A percentile compares a stretch with the other conserved stretches of the same genome.
phyloP scores from a whole-genome alignment of 768 basidiomycete genomes.

The Pholiota conissans region DNA sequence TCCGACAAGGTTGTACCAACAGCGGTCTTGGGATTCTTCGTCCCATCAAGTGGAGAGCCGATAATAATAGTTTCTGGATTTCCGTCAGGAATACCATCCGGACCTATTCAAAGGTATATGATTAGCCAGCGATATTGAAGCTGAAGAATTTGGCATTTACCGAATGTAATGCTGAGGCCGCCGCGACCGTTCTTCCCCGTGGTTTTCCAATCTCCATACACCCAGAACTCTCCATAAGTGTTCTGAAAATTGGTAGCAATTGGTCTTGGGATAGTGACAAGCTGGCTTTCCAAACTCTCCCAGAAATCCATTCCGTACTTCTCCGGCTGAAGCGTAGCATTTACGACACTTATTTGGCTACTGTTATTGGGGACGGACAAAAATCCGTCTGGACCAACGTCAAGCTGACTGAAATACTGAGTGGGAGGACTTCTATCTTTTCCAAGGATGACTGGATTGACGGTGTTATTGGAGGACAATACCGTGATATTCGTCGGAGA shows the following conservation, averaged over 20 bases:
- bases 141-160: slow-evolving; percentile 24
- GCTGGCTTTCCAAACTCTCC: slow-evolving; percentile 59
- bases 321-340: slow-evolving; percentile 49
- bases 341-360: slow-evolving; percentile 41
- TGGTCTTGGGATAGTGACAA: slow-evolving; percentile 53
- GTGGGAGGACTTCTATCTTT: slow-evolving; percentile 54
- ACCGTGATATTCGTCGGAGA: slow-evolving; percentile 43
- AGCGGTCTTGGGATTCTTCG: slow-evolving; percentile 46
- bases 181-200: slow-evolving; percentile 57
- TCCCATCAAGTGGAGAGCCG: slow-evolving; percentile 53
- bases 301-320: slow-evolving; percentile 63
- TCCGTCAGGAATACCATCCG: slow-evolving; percentile 50
- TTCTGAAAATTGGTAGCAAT: slow-evolving; percentile 50
- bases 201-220: slow-evolving; percentile 54
- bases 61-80: slow-evolving; percentile 60
- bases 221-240: slow-evolving; percentile 58
- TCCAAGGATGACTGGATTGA: slow-evolving; percentile 52
- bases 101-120: slow-evolving; percentile 30
- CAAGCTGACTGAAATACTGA: slow-evolving; percentile 45
- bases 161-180: slow-evolving; percentile 51
- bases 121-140: background rate
- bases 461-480: slow-evolving; percentile 43
- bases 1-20: slow-evolving; percentile 48
- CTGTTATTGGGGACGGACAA: slow-evolving; percentile 56
- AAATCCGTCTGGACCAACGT: slow-evolving; percentile 53